Evolutionary conservation across 306 rosid species (phyloP).

Genomic region (Corylus avellana): DNA sequence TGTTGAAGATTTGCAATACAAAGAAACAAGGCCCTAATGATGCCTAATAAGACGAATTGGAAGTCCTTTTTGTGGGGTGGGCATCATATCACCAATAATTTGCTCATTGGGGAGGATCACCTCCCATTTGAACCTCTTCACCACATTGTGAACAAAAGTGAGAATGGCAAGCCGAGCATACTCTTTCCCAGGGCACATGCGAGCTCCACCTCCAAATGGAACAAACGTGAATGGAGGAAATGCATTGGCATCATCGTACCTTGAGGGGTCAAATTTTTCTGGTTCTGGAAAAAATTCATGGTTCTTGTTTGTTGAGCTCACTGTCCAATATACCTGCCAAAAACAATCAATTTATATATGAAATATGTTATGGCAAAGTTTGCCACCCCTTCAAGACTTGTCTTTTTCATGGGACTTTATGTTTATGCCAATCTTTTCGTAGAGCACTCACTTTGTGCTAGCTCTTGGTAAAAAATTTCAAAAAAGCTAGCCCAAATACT

Average conservation of each 20-base stretch:
- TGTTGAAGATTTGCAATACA: no score
- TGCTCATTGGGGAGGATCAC: not conserved
- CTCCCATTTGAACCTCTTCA: not conserved
- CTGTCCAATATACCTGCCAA: conserved; percentile 42
- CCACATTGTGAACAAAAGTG: not conserved
- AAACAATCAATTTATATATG: no score
- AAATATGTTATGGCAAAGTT: no score
- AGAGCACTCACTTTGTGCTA: no score
- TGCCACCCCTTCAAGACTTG: no score
- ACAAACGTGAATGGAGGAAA: not conserved
- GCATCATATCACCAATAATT: not conserved
- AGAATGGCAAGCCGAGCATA: not conserved
- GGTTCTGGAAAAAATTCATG: conserved; percentile 7
- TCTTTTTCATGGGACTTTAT: no score
- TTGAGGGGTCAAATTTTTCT: not conserved
- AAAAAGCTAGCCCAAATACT: no score
- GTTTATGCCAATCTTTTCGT: no score
- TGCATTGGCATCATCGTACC: not conserved
- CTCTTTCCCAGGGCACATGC: conserved; percentile 15
- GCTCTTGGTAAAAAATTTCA: no score
- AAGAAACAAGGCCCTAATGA: no score
- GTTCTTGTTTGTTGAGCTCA: conserved; percentile 36
- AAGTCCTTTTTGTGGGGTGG: not conserved
- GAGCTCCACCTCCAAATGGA: conserved; percentile 11
- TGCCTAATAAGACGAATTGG: not conserved